Evolutionary conservation across 2,329 filamentous ascomycete genomes (phyloP), one percentile per base, ranked within the genome.

Genomic region (Nigrospora osmanthi): DNA sequence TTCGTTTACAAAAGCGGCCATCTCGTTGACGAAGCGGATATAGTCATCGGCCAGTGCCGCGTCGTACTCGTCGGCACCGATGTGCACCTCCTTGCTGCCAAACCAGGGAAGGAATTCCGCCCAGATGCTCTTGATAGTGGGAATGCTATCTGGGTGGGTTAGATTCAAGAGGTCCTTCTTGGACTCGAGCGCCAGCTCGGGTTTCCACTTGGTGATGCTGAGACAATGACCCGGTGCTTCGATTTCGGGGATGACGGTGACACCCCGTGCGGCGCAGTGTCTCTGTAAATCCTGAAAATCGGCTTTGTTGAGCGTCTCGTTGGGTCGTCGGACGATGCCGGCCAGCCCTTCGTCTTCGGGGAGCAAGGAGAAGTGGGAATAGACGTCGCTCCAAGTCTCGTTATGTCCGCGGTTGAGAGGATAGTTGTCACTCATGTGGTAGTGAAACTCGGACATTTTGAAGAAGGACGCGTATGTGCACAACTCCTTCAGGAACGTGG

Each of bases 51-150:
- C 71, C 3, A 71, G 54, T 0, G 59, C 57, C 12, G 66, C 48
- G 45, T 69, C 53, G 47, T 78, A 78, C 52, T 79, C 75, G 47
- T 79, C 75, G 2, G 73, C 75, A 1, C 75, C 75, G 11, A 79
- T 70, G 47, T 76, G 72, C 1, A 78, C 71, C 17, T 72, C 69
- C 50, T 76, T 78, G 5, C 63, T 70, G 30, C 76, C 65, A 42
- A 78, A 77, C 73, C 73, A 78, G 1, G 73, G 73, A 11, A 78
- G 54, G 39, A 77, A 76, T 11, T 71, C 69, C 11, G 60, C 55
- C 73, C 75, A 79, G 43, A 78, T 73, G 0, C 61, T 58, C 52
- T 78, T 63, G 47, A 78, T 64, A 0, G 68, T 66, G 0, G 74
- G 70, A n/a, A 76, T 66, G 0, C 73, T 74, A 6, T 75, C 72